A percentile compares a stretch with the other conserved stretches of the same genome.
These are phyloP conservation scores for Aegle marmelos DNA, from an alignment of 345 rosid genomes.

Conservation along the genomic window DNA sequence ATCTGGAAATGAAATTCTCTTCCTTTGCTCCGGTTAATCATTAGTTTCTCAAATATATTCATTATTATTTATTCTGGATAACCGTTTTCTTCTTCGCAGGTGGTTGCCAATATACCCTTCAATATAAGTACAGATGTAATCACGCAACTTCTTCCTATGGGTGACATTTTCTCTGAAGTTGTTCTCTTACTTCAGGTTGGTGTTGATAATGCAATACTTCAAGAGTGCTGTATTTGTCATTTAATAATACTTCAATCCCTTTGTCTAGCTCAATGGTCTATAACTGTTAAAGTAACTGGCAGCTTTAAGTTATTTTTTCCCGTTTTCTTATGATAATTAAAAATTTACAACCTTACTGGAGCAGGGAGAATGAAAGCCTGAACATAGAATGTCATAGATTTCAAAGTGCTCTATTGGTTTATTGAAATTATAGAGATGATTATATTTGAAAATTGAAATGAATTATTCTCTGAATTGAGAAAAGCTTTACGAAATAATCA, in stretches of 20 bases:
- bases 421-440: not conserved
- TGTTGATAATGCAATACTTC: not conserved
- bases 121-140: constrained; percentile 85
- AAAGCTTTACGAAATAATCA: not conserved
- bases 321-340: not conserved
- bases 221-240: not conserved
- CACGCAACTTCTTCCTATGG: constrained; percentile 88
- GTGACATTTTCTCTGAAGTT: constrained; percentile 85
- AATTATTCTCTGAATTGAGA: not conserved
- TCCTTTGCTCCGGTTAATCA: not conserved
- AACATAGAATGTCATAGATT: not conserved
- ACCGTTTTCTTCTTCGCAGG: constrained; percentile 38
- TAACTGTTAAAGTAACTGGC: not conserved
- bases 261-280: not conserved
- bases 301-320: not conserved
- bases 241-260: not conserved
- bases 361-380: not conserved
- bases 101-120: constrained; percentile 83
- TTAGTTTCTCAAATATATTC: too few species aligned
- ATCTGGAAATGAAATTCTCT: not conserved
- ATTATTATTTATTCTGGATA: not conserved
- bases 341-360: not conserved
- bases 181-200: constrained; percentile 85
- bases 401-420: not conserved
- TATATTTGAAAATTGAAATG: not conserved